Conservation (phyloP, 2,329 filamentous ascomycete genomes). For the Aspergillus sergii region DNA sequence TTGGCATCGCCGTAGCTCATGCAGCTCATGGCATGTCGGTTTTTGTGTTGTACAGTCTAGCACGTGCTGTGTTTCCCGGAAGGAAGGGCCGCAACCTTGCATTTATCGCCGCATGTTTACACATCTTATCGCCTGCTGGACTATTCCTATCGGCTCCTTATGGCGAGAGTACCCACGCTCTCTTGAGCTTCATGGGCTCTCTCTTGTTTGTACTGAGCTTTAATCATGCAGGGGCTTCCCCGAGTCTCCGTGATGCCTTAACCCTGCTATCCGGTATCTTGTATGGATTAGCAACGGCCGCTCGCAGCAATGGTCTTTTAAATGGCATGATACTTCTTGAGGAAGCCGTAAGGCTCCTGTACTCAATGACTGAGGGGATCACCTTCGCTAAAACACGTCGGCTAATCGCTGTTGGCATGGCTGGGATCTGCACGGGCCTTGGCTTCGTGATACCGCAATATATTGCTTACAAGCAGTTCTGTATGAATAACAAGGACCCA, state of each 20-base stretch:
- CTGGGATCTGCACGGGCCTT: slow-evolving; percentile 9
- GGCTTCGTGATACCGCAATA: slow-evolving; percentile 11
- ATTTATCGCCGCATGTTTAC: slow-evolving; percentile 11
- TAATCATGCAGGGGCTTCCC: not conserved
- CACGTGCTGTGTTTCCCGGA: slow-evolving; percentile 3
- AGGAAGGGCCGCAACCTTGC: slow-evolving; percentile 8
- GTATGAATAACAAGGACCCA: not conserved
- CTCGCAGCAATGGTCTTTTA: slow-evolving; percentile 12
- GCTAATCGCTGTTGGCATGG: slow-evolving; percentile 5
- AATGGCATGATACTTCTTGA: slow-evolving; percentile 11
- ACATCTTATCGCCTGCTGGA: slow-evolving; percentile 11
- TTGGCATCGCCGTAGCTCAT: slow-evolving; percentile 7
- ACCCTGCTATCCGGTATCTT: slow-evolving; percentile 5
- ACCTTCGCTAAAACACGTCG: not conserved
- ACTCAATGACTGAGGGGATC: not conserved
- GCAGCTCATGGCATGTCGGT: slow-evolving; percentile 9
- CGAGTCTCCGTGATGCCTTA: not conserved
- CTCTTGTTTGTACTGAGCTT: slow-evolving; percentile 12
- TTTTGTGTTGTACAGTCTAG: slow-evolving; percentile 4
- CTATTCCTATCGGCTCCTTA: slow-evolving; percentile 11
- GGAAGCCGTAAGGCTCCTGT: slow-evolving; percentile 7
- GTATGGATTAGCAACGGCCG: slow-evolving; percentile 7
- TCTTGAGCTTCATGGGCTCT: slow-evolving; percentile 8
- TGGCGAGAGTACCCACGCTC: slow-evolving; percentile 7
- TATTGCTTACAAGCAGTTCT: slow-evolving; percentile 11